A percentile compares a stretch with the other conserved stretches of the same genome.
phyloP scores from a whole-genome alignment of 176 grass and related monocot genomes.

The Carex pumila region DNA sequence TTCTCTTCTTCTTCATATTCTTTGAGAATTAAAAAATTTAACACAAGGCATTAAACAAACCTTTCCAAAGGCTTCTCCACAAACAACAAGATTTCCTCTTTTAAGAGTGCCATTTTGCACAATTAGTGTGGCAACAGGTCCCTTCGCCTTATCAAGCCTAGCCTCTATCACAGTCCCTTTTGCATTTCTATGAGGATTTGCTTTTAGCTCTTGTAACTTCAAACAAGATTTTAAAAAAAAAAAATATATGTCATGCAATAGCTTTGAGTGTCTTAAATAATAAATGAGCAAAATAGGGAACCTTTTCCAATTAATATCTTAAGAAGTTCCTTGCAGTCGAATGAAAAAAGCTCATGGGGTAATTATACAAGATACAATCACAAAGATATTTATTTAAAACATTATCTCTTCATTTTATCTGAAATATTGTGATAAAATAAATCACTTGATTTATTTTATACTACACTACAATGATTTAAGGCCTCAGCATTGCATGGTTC shows the following conservation, averaged over 20 bases:
- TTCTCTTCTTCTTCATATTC: background rate
- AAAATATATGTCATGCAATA: conserved; percentile 8
- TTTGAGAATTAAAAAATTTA: conserved; percentile 13
- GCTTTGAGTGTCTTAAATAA: background rate
- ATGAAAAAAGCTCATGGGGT: background rate
- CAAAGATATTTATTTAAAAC: background rate
- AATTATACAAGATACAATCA: background rate
- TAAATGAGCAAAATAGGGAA: background rate
- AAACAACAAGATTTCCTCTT: conserved; percentile 80
- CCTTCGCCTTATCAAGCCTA: conserved; percentile 86
- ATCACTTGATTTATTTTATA: background rate
- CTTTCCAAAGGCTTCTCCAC: conserved; percentile 95
- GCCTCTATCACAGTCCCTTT: conserved; percentile 95
- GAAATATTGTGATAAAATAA: background rate
- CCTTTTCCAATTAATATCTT: background rate
- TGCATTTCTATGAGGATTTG: conserved; percentile 90
- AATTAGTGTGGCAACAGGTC: conserved; percentile 66
- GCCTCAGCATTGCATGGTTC: background rate
- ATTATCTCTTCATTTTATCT: background rate
- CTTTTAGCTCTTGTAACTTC: conserved; percentile 98
- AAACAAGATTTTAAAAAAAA: conserved; percentile 23
- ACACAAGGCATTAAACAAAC: conserved; percentile 35
- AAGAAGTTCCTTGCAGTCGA: background rate
- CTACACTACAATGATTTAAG: background rate
- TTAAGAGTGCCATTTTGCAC: conserved; percentile 95